These are phyloP conservation scores for Gnaphalium uliginosum DNA, from an alignment of 129 eudicot species.

Conservation along the genomic window DNA sequence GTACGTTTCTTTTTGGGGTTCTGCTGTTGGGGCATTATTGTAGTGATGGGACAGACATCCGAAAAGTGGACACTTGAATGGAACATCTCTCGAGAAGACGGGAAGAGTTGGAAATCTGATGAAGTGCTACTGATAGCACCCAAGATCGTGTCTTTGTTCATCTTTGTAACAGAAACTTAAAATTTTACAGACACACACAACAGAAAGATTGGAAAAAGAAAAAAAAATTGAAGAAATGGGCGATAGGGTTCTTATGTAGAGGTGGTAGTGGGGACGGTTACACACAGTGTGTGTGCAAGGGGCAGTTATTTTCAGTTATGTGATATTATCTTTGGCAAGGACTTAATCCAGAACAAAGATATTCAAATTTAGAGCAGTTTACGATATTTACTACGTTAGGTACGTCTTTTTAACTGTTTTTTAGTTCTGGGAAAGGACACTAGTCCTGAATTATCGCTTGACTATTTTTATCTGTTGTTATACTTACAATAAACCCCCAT, in stretches of 20 bases:
- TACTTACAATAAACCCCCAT: conserved; percentile 1
- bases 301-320: conserved; percentile 58
- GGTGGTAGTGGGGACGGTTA: conserved; percentile 46
- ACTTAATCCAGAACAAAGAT: conserved; percentile 17
- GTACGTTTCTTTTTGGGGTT: conserved; percentile 60
- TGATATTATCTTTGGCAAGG: conserved; percentile 22
- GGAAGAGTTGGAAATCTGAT: conserved; percentile 31
- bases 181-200: background rate
- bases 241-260: conserved; percentile 27
- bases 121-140: conserved; percentile 27
- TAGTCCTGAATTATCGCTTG: conserved; percentile 16
- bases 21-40: conserved; percentile 19
- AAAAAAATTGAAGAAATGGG: conserved; percentile 30
- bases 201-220: background rate
- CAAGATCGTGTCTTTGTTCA: conserved; percentile 19
- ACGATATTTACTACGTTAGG: background rate
- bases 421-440: background rate
- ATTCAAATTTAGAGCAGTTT: conserved; percentile 7
- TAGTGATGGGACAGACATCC: conserved; percentile 14
- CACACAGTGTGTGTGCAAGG: conserved; percentile 25
- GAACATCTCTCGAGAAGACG: conserved; percentile 27
- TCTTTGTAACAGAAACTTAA: background rate
- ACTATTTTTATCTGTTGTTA: conserved; percentile 13
- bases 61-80: conserved; percentile 12
- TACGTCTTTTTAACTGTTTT: background rate